phyloP scores from a whole-genome alignment of 2,329 filamentous ascomycete species.

The Penicillium brevicompactum region DNA sequence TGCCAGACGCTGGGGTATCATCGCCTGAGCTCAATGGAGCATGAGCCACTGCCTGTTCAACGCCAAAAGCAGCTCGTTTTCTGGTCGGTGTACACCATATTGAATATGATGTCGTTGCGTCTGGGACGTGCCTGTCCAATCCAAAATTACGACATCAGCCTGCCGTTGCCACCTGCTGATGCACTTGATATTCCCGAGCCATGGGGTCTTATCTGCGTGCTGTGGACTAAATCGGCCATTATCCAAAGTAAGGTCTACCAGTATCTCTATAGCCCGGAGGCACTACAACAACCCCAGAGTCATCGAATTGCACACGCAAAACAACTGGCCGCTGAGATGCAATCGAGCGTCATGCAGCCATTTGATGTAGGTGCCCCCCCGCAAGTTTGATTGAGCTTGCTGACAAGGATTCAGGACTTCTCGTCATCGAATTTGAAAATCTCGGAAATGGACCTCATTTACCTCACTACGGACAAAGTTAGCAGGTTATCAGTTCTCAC shows the following conservation, averaged over 20 bases:
- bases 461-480: conserved; percentile 37
- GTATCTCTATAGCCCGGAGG: conserved; percentile 52
- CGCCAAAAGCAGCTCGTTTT: conserved; percentile 49
- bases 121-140: conserved; percentile 62
- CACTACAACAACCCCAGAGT: conserved; percentile 28
- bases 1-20: conserved; percentile 67
- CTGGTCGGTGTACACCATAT: conserved; percentile 62
- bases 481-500: conserved; percentile 40
- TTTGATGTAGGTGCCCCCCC: conserved; percentile 26
- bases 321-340: conserved; percentile 32
- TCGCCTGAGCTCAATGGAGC: conserved; percentile 31
- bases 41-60: conserved; percentile 29
- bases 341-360: conserved; percentile 29
- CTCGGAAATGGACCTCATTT: conserved; percentile 30
- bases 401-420: conserved; percentile 12
- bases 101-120: conserved; percentile 61
- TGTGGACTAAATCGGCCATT: conserved; percentile 59
- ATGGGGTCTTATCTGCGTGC: conserved; percentile 52
- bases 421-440: conserved; percentile 12
- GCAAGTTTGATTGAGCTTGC: neutral
- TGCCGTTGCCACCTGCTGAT: conserved; percentile 35
- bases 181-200: conserved; percentile 18
- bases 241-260: conserved; percentile 64
- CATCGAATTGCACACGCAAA: conserved; percentile 31
- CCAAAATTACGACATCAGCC: conserved; percentile 62